Evolutionary conservation across 768 basidiomycete species (phyloP), one percentile per base, ranked within the genome.

Genomic region (Heimioporus sp.): DNA sequence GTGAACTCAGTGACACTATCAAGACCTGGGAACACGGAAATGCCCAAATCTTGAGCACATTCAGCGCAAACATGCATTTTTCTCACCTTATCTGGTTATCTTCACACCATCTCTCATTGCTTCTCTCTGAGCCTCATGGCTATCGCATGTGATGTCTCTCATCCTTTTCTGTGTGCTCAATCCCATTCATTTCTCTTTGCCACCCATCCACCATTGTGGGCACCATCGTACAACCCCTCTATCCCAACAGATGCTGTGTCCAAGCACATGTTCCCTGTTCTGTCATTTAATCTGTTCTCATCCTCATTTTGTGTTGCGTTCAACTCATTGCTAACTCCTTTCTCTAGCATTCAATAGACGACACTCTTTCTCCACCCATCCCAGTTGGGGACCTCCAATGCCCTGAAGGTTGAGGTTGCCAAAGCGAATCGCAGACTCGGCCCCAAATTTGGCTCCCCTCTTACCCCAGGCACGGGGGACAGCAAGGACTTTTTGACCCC

Each of bases 1-100:
- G 82, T 48, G 90, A 90, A 65, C 80, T 95, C 36, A 82, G 83
- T 43, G 83, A 88, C 48, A 85, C 86, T 12, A 76, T 94, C 59
- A 76, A 81, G 64, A 62, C 74, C 28, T 95, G 92, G 92, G 88
- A 93, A 64, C 64, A 67, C 36, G 87, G 89, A 73, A 94, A 93
- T 67, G 80, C 83, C 44, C 80, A 85, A 59, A 75, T 94, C 24
- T 89, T 86, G 11, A 80, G 76, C 56, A 77, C 80, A 21, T 87
- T 92, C 64, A 84, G 78, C 17, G 65, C 69, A 55, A 82, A 85
- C 73, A 89, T 90, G 58, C 54, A 76, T 76, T 45, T 46, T 31
- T 48, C 19, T 2, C 48, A 49, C 46, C 21, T 49, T 43, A 48
- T 3, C 32, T 37, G 37, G 17, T 17, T 20, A 42, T 49, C 39